Percentiles rank a stretch among this genome's conserved stretches.
Conservation (phyloP, 2,329 filamentous ascomycete genomes). For the Emericellopsis cladophorae region DNA sequence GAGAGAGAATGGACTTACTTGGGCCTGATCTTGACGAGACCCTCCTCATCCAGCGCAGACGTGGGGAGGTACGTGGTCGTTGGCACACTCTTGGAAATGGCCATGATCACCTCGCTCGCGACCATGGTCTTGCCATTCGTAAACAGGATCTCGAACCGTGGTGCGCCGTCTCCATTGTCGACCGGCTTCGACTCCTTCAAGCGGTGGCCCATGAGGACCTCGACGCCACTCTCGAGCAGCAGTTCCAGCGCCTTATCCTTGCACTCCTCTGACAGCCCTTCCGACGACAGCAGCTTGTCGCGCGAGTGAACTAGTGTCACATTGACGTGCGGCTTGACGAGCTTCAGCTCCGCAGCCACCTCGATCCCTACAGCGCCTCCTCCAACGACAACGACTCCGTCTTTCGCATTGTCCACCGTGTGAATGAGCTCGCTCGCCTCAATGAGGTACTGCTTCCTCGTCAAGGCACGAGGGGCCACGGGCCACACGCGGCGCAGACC, state of each 20-base stretch:
- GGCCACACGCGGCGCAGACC: constrained; percentile 61
- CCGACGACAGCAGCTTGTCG: constrained; percentile 56
- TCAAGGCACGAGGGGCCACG: constrained; percentile 55
- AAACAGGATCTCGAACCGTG: constrained; percentile 39
- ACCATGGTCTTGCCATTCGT: constrained; percentile 45
- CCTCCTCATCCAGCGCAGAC: constrained; percentile 46
- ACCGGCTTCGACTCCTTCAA: constrained; percentile 34
- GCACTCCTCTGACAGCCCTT: constrained; percentile 57
- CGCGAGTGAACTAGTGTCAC: constrained; percentile 69
- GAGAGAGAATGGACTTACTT: constrained; percentile 24
- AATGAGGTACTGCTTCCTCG: constrained; percentile 46
- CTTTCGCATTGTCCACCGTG: constrained; percentile 32
- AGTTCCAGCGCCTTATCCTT: constrained; percentile 49
- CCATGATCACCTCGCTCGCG: constrained; percentile 56
- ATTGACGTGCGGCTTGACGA: constrained; percentile 46
- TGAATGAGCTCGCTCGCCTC: constrained; percentile 50
- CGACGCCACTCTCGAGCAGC: constrained; percentile 48
- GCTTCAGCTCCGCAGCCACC: constrained; percentile 68
- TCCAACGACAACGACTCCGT: constrained; percentile 60
- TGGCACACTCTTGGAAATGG: constrained; percentile 50
- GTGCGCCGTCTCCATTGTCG: constrained; percentile 26
- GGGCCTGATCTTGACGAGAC: constrained; percentile 50
- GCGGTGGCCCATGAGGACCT: constrained; percentile 49
- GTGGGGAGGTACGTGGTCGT: constrained; percentile 50
- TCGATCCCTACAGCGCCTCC: constrained; percentile 71